Percentiles rank a stretch among this genome's conserved stretches.
Evolutionary conservation across 768 basidiomycete genomes (phyloP).

Genomic region (Hemileccinum rubropunctum): DNA sequence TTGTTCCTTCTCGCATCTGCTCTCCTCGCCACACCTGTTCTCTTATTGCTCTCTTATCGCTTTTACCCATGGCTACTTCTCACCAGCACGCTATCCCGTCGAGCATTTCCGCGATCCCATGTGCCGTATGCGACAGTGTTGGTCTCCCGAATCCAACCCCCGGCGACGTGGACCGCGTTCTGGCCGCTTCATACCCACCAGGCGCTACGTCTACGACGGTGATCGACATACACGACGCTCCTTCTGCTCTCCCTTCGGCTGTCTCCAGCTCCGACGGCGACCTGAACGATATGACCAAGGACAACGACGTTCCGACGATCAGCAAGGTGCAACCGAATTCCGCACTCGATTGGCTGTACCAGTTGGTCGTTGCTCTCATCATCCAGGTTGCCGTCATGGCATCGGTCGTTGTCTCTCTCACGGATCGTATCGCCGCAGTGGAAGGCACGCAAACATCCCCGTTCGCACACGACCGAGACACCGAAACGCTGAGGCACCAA

Average conservation of each 20-base stretch:
- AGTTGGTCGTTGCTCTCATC: not conserved
- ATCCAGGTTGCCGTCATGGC: constrained; percentile 3
- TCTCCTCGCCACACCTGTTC: not conserved
- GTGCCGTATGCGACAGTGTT: too few relatives aligned
- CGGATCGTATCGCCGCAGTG: constrained; percentile 13
- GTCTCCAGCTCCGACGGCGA: not conserved
- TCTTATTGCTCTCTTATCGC: not conserved
- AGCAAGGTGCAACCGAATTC: constrained; percentile 2
- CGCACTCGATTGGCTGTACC: constrained; percentile 10
- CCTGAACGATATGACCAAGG: not conserved
- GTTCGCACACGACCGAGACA: not conserved
- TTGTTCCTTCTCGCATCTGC: constrained; percentile 1
- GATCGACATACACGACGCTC: not conserved
- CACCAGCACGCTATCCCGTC: not conserved
- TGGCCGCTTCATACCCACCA: not conserved
- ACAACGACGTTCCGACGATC: not conserved
- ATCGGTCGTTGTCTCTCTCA: constrained; percentile 15
- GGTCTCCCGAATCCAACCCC: not conserved
- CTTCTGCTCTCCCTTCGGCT: not conserved
- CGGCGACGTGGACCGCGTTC: not conserved
- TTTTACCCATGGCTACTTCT: constrained; percentile 4
- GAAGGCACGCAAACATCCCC: constrained; percentile 3
- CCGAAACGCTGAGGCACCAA: constrained; percentile 3
- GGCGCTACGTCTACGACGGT: not conserved
- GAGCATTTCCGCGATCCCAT: too few relatives aligned